Evolutionary conservation across 108 stramenopile species (phyloP), one percentile per base, ranked within the genome.

Genomic region (Pseudonitzschia multiseries): DNA sequence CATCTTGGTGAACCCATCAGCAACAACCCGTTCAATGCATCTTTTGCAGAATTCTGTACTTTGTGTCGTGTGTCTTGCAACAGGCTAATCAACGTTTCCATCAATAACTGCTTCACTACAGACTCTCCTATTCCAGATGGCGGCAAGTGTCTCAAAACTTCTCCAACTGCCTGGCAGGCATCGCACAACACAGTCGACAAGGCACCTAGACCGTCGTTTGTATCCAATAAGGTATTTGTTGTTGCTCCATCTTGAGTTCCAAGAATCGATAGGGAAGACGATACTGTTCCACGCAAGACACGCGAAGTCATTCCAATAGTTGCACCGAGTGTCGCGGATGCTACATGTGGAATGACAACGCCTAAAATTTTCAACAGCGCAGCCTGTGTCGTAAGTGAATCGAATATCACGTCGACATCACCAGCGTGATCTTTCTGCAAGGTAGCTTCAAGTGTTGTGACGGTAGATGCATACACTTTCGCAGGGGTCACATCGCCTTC

Each of bases 351-450:
- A 14, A 87, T 41, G 12, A 82, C 66, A 14, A 67, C 61, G 24
- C 81, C 60, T 33, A 91, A 41, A 13, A 93, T 65, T 40, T 91
- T 86, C 77, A 93, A 50, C 50, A 93, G 50, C 27, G 88, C 79
- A 22, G 83, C 60, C 56, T 88, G 87, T 2, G 87, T 83, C 3
- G 73, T 52, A 14, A 76, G 31, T 2, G 76, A 72, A 32, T 81
- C 87, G 9, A 73, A 27, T 10, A 79, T n/a, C 20, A 50, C 27
- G 26, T 66, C 33, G 21, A 51, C 54, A 29, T 65, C 46, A 0
- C 63, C 73, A 3, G 59, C 31, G 41, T 59, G 53, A 0, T 68
- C 36, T 21, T 64, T 44, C 13, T 68, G 75, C 61, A 88, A 26
- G n/a, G 78, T 85, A n/a, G 80, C 83, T 22, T 85, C 81, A 54